Evolutionary conservation across 768 basidiomycete genomes (phyloP).

Genomic region (Auriscalpium orientale): DNA sequence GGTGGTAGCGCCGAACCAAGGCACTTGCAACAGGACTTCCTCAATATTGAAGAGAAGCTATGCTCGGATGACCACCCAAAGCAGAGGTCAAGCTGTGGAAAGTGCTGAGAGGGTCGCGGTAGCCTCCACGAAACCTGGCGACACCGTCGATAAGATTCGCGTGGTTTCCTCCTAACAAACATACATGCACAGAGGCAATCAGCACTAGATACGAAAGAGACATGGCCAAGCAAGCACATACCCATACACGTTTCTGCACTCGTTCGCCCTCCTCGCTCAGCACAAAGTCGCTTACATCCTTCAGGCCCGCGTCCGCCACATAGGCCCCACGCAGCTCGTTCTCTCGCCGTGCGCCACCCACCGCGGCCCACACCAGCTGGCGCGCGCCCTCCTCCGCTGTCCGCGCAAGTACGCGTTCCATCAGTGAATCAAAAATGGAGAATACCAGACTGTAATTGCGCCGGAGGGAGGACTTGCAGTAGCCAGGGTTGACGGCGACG

Average conservation of each 20-base stretch:
- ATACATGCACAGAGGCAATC: background rate
- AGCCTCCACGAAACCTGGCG: background rate
- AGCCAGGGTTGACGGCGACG: background rate
- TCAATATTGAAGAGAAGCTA: no score
- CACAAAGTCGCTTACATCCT: background rate
- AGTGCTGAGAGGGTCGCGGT: no score
- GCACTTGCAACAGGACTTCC: no score
- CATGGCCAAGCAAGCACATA: background rate
- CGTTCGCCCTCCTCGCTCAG: background rate
- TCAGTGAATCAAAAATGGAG: background rate
- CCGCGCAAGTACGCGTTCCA: background rate
- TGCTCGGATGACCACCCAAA: no score
- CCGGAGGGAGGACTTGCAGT: background rate
- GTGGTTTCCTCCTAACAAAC: background rate
- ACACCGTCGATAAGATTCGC: background rate
- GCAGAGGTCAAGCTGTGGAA: no score
- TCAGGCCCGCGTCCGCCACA: background rate
- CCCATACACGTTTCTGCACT: background rate
- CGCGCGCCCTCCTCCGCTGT: background rate
- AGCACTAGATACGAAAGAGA: background rate
- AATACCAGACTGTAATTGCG: background rate
- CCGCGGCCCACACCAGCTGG: background rate
- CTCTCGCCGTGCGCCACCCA: background rate
- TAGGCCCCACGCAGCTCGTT: background rate
- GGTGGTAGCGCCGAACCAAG: no score